Percentiles rank a stretch among this genome's conserved stretches.
These are phyloP conservation scores for Cicer cuneatum DNA, from an alignment of 306 rosid species.

Conservation along the genomic window DNA sequence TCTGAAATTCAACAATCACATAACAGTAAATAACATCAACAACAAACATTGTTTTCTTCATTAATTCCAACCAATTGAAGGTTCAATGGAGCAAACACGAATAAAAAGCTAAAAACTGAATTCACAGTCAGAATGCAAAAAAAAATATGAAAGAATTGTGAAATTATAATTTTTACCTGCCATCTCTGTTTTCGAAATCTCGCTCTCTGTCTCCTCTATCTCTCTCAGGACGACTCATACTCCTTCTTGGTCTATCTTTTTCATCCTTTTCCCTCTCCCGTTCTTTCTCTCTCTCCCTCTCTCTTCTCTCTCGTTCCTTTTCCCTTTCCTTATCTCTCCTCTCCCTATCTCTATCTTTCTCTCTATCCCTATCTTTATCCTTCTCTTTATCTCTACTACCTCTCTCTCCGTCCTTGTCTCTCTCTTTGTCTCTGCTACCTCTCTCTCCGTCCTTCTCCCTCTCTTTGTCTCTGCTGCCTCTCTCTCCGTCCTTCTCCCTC, in stretches of 20 bases:
- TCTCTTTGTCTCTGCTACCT: conserved; percentile 42
- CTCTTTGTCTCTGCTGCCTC: conserved; percentile 37
- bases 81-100: background rate
- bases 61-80: background rate
- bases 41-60: background rate
- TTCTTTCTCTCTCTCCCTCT: conserved; percentile 49
- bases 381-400: conserved; percentile 35
- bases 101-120: background rate
- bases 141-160: background rate
- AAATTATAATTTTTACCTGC: conserved; percentile 56
- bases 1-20: conserved; percentile 1
- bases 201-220: conserved; percentile 79
- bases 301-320: conserved; percentile 47
- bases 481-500: conserved; percentile 57
- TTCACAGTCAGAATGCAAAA: conserved; percentile 6
- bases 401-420: conserved; percentile 30
- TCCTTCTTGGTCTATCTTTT: conserved; percentile 62
- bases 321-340: conserved; percentile 63
- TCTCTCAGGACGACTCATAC: conserved; percentile 66
- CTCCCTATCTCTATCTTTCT: conserved; percentile 51
- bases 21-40: background rate
- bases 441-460: conserved; percentile 42
- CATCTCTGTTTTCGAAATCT: conserved; percentile 68
- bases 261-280: conserved; percentile 57
- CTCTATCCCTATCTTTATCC: conserved; percentile 40